Percentiles rank a stretch among this genome's conserved stretches.
phyloP scores from a whole-genome alignment of 805 yeast genomes.

The Komagataella ulmi region DNA sequence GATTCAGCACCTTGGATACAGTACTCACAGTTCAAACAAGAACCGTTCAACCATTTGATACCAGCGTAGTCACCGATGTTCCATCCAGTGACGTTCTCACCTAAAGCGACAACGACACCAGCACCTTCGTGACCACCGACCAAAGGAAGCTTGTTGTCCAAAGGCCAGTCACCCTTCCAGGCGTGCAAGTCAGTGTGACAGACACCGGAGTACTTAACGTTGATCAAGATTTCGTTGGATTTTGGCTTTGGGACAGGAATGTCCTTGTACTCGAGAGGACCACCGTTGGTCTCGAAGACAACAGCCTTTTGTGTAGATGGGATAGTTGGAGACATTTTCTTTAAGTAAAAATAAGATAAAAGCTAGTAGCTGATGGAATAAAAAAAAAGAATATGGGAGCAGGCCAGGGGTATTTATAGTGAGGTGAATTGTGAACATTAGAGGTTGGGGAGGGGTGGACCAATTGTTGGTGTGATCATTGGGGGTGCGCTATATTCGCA shows the following conservation, averaged over 20 bases:
- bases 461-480: neutral
- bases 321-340: constrained; percentile 11
- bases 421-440: neutral
- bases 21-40: constrained; percentile 52
- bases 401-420: neutral
- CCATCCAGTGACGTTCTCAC: constrained; percentile 45
- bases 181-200: constrained; percentile 70
- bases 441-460: neutral
- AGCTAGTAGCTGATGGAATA: neutral
- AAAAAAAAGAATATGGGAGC: neutral
- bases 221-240: constrained; percentile 48
- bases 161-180: constrained; percentile 63
- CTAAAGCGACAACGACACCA: constrained; percentile 54
- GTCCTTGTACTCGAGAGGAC: constrained; percentile 53
- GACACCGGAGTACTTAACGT: constrained; percentile 63
- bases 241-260: constrained; percentile 61
- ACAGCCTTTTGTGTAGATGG: constrained; percentile 64
- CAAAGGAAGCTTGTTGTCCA: constrained; percentile 42
- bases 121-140: constrained; percentile 72
- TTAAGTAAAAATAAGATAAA: neutral
- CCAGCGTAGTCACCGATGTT: constrained; percentile 57
- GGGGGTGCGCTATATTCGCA: neutral
- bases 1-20: constrained; percentile 47
- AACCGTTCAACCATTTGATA: constrained; percentile 57
- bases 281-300: constrained; percentile 51